These are phyloP conservation scores for Sugiyamaella boreocaroliniensis DNA, from an alignment of 805 yeast species.

Conservation along the genomic window DNA sequence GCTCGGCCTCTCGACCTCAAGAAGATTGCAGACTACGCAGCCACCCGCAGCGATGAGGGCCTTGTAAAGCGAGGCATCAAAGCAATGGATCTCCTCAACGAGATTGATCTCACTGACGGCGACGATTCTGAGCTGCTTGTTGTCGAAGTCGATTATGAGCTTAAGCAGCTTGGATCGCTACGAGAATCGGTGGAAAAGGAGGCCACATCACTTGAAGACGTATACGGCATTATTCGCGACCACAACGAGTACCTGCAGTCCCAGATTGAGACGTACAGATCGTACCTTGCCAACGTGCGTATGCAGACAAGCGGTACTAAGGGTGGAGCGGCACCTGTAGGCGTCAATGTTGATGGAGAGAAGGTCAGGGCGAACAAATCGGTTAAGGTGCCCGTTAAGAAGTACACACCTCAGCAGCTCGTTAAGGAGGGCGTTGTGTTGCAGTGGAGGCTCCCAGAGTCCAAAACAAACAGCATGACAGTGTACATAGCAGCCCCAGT, in stretches of 20 bases:
- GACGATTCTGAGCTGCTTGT: constrained; percentile 27
- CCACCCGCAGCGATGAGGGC: constrained; percentile 23
- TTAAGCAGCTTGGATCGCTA: constrained; percentile 30
- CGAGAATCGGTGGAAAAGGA: constrained; percentile 28
- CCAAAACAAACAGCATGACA: constrained; percentile 19
- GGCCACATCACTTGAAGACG: constrained; percentile 28
- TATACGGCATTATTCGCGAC: constrained; percentile 28
- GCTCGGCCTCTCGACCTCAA: constrained; percentile 25
- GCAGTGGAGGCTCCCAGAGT: constrained; percentile 24
- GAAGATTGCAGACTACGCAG: constrained; percentile 29
- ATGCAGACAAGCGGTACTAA: constrained; percentile 26
- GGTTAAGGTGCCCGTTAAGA: constrained; percentile 19
- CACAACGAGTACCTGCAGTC: constrained; percentile 32
- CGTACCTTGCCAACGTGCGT: constrained; percentile 32
- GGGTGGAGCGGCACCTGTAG: constrained; percentile 19
- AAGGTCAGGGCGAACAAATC: constrained; percentile 10
- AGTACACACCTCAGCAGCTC: constrained; percentile 23
- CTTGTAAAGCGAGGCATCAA: constrained; percentile 30
- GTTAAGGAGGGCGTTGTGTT: constrained; percentile 25
- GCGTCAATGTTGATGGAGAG: constrained; percentile 13
- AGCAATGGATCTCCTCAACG: constrained; percentile 27
- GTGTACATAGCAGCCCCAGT: constrained; percentile 26
- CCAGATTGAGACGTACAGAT: constrained; percentile 33
- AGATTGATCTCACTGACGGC: constrained; percentile 19
- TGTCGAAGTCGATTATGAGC: constrained; percentile 31